Evolutionary conservation across 805 yeast species (phyloP).

Genomic region (Candida suzukii): DNA sequence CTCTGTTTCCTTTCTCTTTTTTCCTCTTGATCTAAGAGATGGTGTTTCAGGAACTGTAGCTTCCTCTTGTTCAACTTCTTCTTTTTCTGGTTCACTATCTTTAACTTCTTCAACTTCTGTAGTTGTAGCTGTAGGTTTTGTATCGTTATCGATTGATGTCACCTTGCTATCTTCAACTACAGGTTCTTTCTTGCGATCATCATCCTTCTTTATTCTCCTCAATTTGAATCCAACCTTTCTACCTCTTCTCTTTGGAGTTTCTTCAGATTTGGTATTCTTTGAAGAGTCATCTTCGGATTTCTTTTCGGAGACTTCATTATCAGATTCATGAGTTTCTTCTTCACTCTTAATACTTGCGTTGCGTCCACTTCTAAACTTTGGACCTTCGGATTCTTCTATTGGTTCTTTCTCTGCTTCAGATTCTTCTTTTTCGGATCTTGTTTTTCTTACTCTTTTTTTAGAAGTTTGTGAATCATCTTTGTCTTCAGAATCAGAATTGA

Average conservation of each 20-base stretch:
- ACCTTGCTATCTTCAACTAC: not conserved
- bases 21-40: slow-evolving; percentile 1
- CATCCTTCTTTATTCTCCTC: not conserved
- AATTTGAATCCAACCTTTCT: not conserved
- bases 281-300: slow-evolving; percentile 1
- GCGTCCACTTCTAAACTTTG: not conserved
- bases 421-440: not conserved
- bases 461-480: not conserved
- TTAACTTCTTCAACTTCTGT: not conserved
- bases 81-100: not conserved
- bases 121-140: not conserved
- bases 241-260: not conserved
- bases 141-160: not conserved
- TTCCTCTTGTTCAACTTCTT: slow-evolving; percentile 1
- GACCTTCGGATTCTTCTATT: not conserved
- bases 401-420: not conserved
- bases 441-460: slow-evolving; percentile 1
- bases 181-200: not conserved
- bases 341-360: not conserved
- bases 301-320: not conserved
- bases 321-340: not conserved
- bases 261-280: not conserved
- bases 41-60: not conserved
- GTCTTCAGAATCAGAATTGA: not conserved
- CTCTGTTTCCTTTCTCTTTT: slow-evolving; percentile 2